Base-by-base conservation (phyloP, 2,329 filamentous ascomycete genomes). In the Microdochium paspali region DNA sequence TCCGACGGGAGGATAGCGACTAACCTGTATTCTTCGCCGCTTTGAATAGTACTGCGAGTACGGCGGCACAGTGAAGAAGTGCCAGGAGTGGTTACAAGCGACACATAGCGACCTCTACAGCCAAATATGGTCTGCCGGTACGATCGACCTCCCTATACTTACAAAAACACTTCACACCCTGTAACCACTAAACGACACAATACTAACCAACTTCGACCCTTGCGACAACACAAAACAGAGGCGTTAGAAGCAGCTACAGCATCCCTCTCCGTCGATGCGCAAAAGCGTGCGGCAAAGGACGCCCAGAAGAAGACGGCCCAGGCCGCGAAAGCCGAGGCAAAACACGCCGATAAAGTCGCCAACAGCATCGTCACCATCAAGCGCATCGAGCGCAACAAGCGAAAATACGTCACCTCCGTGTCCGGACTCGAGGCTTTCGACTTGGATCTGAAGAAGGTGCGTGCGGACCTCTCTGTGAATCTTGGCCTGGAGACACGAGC, bases 371-470 rank as follows among this genome's bases (percentile, higher is more conserved):
- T 98, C 47, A 83, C 81, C 49, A 95, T 98, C 71, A 96, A 96
- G 78, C 87, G 93, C 24, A 93, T 98, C 58, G 93, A 97, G 75
- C 83, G 93, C 53, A 97, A 95, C 70, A 98, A 98, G 77, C 82
- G 93, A 61, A 98, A 98, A 72, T 94, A 84, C 64, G 90, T 98
- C 47, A 98, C 93, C 1, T 85, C 90, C 15, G 83, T 98, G n/a
- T 81, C 81, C 6, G 93, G 93, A 0, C 74, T 98, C 20, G 93
- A 98, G 66, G 82, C 85, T 0, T 95, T 96, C 61, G 89, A 89
- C 0, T 67, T 97, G 39, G 91, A 97, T 48, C 77, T 96, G 60
- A 98, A 98, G 69, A 97, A 96, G 72, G 77, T 72, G 7, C 20
- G 44, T 53, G 13, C n/a, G n/a, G n/a, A n/a, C n/a, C n/a, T n/a